These are phyloP conservation scores for Kwoniella heveanensis DNA, from an alignment of 768 basidiomycete genomes.

Conservation along the genomic window DNA sequence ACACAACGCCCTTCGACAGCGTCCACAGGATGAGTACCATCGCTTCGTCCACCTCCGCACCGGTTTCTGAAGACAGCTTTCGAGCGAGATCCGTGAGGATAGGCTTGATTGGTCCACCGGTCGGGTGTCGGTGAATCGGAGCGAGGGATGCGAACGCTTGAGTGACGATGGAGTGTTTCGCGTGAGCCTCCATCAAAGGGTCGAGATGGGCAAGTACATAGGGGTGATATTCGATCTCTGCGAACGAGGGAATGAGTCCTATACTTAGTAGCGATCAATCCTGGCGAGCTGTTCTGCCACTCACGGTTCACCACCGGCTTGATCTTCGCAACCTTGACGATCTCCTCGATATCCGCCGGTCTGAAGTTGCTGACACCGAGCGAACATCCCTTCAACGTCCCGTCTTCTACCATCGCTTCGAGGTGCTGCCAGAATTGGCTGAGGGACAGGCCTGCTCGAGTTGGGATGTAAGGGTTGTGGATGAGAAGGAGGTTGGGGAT, in stretches of 20 bases:
- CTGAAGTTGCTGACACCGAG: conserved; percentile 52
- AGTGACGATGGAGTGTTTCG: conserved; percentile 45
- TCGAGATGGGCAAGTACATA: conserved; percentile 48
- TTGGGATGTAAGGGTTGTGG: conserved; percentile 50
- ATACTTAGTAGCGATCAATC: no score
- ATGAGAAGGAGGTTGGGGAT: conserved; percentile 46
- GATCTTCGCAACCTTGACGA: conserved; percentile 43
- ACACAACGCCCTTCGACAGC: conserved; percentile 44
- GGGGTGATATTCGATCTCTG: conserved; percentile 52
- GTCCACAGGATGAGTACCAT: conserved; percentile 50
- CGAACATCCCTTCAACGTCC: conserved; percentile 23
- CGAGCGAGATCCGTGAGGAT: conserved; percentile 45
- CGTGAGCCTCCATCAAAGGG: conserved; percentile 39
- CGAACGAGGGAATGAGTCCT: neutral
- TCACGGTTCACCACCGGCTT: conserved; percentile 53
- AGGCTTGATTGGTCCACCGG: conserved; percentile 45
- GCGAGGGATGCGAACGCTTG: conserved; percentile 50
- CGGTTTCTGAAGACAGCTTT: conserved; percentile 28
- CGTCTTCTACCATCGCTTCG: conserved; percentile 30
- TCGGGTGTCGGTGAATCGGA: conserved; percentile 44
- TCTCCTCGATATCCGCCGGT: conserved; percentile 46
- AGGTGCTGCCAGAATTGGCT: conserved; percentile 34
- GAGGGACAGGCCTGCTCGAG: conserved; percentile 35
- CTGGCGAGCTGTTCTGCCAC: neutral
- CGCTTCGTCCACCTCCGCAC: conserved; percentile 39